Evolutionary conservation across 2,329 filamentous ascomycete genomes (phyloP), one percentile per base, ranked within the genome.

Genomic region (Aspergillus proliferans): DNA sequence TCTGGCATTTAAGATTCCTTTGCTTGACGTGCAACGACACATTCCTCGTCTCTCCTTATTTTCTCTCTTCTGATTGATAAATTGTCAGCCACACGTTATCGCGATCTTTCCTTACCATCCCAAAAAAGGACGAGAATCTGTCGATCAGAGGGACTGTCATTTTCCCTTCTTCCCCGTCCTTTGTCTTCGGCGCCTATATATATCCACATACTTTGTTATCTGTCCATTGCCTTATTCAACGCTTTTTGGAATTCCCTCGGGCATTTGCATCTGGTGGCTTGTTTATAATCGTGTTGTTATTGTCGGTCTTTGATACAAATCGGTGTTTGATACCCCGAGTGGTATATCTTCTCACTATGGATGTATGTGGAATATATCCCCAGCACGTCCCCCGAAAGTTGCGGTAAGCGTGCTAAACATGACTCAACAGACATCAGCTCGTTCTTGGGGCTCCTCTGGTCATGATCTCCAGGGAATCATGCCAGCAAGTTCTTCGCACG

Each of bases 381-480:
- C 10, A 30, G 12, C 26, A 12, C 9, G 26, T 18, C 34, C 34
- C 8, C 14, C 34, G n/a, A 18, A 36, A 36, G 14, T 18, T 36
- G 6, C 34, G 10, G 15, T 15, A 36, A 36, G 6, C 8, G n/a
- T 30, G 10, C 26, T 30, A 18, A 36, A n/a, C 34, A 36, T 36
- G 34, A 18, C 14, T 18, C 7, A n/a, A n/a, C 34, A 36, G 34
- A 9, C 14, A 36, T 36, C 34, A 36, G 8, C 18, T 12, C n/a
- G 14, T 22, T 5, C 5, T n/a, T 43, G 41, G 41, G 22, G n/a
- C n/a, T 19, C 10, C 21, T 30, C 41, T 34, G 15, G 47, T 43
- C 63, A 68, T 53, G 52, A 64, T 39, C 63, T 69, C 5, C 65
- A 67, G 40, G 63, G 62, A 21, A 66, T 67, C 47, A 62, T 64